phyloP scores from a whole-genome alignment of 1,139 yeast genomes.

The Taiozyma onychis region DNA sequence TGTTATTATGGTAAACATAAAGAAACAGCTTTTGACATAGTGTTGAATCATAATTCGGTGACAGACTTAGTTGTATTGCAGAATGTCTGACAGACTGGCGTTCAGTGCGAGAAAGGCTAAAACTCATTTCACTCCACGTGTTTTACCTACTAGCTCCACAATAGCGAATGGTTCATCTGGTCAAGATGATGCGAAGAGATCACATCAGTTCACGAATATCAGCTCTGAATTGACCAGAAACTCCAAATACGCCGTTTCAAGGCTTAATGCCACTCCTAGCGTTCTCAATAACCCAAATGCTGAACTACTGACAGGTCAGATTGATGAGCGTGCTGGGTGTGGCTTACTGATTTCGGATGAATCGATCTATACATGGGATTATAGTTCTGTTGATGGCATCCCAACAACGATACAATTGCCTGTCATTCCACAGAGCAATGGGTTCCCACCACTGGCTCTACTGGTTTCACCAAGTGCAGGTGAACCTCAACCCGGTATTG shows the following conservation, averaged over 20 bases:
- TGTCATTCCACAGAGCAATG: conserved; percentile 20
- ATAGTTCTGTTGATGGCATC: conserved; percentile 54
- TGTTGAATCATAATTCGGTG: not conserved
- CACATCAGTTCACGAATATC: conserved; percentile 18
- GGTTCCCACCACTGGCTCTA: conserved; percentile 49
- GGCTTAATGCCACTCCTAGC: conserved; percentile 53
- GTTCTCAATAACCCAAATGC: conserved; percentile 11
- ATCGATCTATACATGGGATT: conserved; percentile 65
- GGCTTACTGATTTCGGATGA: conserved; percentile 48
- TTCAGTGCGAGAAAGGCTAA: conserved; percentile 2
- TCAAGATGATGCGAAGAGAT: not conserved
- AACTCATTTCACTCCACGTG: conserved; percentile 10
- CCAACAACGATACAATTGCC: conserved; percentile 36
- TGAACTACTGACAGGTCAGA: conserved; percentile 36
- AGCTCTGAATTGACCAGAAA: conserved; percentile 52
- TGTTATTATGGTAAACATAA: not conserved
- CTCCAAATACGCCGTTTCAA: conserved; percentile 52
- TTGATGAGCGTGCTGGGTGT: conserved; percentile 49
- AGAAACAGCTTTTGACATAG: not conserved
- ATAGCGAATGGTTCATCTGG: not conserved
- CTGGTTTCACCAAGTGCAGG: conserved; percentile 65
- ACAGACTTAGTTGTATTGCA: not conserved
- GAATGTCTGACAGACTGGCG: not conserved
- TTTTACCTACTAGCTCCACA: conserved; percentile 1
- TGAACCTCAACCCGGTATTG: conserved; percentile 62